Percentiles rank a stretch among this genome's conserved stretches.
These are phyloP conservation scores for Parsonsia alboflavescens DNA, from an alignment of 257 asterid genomes.

Conservation along the genomic window DNA sequence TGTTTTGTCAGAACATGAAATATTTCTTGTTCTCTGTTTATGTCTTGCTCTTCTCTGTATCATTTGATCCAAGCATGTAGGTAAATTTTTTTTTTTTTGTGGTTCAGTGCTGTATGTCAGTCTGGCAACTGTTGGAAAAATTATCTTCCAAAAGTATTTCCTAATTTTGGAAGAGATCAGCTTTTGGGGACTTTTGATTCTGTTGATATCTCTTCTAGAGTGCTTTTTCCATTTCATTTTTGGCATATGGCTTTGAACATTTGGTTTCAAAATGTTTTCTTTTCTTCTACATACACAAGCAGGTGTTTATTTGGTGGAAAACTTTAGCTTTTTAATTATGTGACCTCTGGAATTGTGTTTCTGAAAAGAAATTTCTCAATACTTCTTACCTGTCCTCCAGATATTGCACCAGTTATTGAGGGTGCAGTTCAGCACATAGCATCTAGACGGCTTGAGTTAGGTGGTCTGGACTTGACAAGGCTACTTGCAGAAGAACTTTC, in stretches of 20 bases:
- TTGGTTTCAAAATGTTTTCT: neutral
- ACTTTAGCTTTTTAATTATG: neutral
- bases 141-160: neutral
- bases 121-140: neutral
- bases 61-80: neutral
- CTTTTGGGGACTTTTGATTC: neutral
- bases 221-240: neutral
- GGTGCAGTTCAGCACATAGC: slow-evolving; percentile 98
- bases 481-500: slow-evolving; percentile 59
- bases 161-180: neutral
- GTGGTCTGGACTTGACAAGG: slow-evolving; percentile 81
- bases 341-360: neutral
- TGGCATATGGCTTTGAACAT: neutral
- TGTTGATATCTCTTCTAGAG: neutral
- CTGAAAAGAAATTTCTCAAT: neutral
- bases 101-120: neutral
- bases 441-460: slow-evolving; percentile 85
- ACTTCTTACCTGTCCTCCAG: slow-evolving; percentile 26
- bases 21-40: neutral
- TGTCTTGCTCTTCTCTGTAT: neutral
- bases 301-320: neutral
- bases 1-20: neutral
- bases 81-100: neutral
- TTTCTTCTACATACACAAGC: neutral
- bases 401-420: slow-evolving; percentile 94